Evolutionary conservation across 2,329 filamentous ascomycete species (phyloP).

Genomic region (Cladosporium sp.): DNA sequence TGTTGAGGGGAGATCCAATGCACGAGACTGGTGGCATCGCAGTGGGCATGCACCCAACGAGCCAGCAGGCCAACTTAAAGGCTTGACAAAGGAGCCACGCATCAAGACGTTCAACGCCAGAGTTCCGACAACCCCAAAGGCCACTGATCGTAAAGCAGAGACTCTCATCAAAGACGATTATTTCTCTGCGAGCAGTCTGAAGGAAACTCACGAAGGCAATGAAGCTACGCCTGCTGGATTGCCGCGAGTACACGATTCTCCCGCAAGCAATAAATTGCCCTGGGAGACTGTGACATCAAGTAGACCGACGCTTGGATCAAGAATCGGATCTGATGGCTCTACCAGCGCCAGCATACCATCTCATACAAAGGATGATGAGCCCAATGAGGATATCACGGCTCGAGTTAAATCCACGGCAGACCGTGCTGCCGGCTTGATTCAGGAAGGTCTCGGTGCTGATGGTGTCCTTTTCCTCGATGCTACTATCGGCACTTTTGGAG

Average conservation of each 20-base stretch:
- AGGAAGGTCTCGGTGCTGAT: slow-evolving; percentile 46
- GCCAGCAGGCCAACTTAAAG: not conserved
- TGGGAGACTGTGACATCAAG: not conserved
- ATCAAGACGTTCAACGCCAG: not conserved
- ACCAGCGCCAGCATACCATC: slow-evolving; percentile 15
- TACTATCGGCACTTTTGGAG: slow-evolving; percentile 25
- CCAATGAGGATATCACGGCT: not conserved
- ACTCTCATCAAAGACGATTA: not conserved
- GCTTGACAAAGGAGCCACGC: not conserved
- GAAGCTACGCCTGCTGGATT: not conserved
- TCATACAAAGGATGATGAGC: not conserved
- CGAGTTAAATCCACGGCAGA: slow-evolving; percentile 35
- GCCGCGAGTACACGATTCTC: not conserved
- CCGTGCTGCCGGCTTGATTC: slow-evolving; percentile 45
- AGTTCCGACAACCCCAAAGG: not conserved
- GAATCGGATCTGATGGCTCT: not conserved
- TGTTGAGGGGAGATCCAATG: slow-evolving; percentile 19
- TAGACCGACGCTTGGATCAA: not conserved
- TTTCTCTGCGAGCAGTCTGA: not conserved
- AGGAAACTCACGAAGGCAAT: not conserved
- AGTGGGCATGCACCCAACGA: not conserved
- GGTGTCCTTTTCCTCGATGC: slow-evolving; percentile 43
- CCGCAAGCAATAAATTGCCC: not conserved
- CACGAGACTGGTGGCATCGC: slow-evolving; percentile 10
- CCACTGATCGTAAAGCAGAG: not conserved